Base-by-base conservation (phyloP, 352 stramenopile genomes). In the Globisporangium polare region DNA sequence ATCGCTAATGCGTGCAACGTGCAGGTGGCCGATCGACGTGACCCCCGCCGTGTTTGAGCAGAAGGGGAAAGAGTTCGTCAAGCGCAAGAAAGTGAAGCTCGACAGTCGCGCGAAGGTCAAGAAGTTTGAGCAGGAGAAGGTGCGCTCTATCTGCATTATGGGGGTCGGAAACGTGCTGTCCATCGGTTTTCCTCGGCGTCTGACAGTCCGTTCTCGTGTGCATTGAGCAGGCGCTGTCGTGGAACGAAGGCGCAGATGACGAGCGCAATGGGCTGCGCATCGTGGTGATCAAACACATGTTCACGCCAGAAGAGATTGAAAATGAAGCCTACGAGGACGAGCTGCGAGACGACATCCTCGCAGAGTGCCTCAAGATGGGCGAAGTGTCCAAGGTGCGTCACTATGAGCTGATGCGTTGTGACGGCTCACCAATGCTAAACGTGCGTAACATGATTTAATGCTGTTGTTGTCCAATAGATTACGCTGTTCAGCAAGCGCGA, bases 241-340 rank as follows among this genome's bases (percentile, higher is more conserved):
- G 96, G 94, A 97, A 98, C 56, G 90, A 94, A 72, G 95, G 97
- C 50, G 95, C 98, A 73, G 84, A 96, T 39, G 90, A 86, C 27
- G 87, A 98, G 31, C 81, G 89, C 18, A 81, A 91, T 20, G 96
- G 93, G 8, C 72, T 99, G 24, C 84, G 93, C 5, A 99, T 99
- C 70, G 89, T 99, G 35, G 94, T 99, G 31, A 81, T 99, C 31
- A 97, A 98, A 77, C 88, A 98, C 79, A 92, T 99, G 85, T 98
- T 99, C 71, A 86, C 85, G 26, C 88, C 90, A 0, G 75, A 83
- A 15, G 90, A 97, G 63, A 91, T 98, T 46, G 67, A 88, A 72
- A 86, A 97, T 54, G 71, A 84, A 54, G 66, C 57, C 1, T 90
- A 96, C 35, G 81, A 86, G 42, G 75, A 82, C 27, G 80, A 90